A percentile compares a stretch with the other conserved stretches of the same genome.
These are phyloP conservation scores for Monocercomonoides exilis DNA, from an alignment of 78 protist genomes.

Conservation along the genomic window DNA sequence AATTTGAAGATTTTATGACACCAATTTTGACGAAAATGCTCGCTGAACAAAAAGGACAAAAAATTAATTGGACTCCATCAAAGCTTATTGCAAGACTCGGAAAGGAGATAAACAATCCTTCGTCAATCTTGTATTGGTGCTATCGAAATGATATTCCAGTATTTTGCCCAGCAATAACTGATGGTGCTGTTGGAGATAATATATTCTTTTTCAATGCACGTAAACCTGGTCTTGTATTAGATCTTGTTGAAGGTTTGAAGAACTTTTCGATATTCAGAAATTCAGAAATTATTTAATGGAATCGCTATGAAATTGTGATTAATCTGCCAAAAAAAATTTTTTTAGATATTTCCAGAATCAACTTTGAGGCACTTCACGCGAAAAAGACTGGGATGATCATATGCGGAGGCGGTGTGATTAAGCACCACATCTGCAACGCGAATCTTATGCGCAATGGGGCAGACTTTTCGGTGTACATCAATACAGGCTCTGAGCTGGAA, in stretches of 20 bases:
- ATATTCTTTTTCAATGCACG: conserved; percentile 81
- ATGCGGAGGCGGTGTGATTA: conserved; percentile 97
- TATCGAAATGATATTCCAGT: conserved; percentile 88
- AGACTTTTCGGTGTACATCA: conserved; percentile 69
- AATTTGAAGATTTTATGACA: conserved; percentile 78
- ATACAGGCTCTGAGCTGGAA: conserved; percentile 81
- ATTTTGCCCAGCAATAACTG: conserved; percentile 95
- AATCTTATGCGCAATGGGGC: conserved; percentile 99
- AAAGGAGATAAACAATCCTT: conserved; percentile 72
- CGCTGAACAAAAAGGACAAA: conserved; percentile 23
- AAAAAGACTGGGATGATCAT: conserved; percentile 86
- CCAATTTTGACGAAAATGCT: conserved; percentile 76
- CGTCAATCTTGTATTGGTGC: conserved; percentile 90
- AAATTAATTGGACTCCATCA: conserved; percentile 80
- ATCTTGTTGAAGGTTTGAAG: conserved; percentile 50
- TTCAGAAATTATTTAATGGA: too few relatives aligned
- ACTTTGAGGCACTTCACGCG: conserved; percentile 57
- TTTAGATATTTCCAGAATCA: not conserved
- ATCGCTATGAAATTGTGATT: too few relatives aligned
- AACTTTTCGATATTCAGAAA: too few relatives aligned
- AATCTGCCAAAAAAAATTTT: not conserved
- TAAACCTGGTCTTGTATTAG: conserved; percentile 83
- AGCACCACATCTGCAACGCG: conserved; percentile 99
- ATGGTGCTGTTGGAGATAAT: conserved; percentile 98
- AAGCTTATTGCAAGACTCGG: conserved; percentile 86